phyloP scores from a whole-genome alignment of 306 rosid species.

The Glycyrrhiza uralensis region DNA sequence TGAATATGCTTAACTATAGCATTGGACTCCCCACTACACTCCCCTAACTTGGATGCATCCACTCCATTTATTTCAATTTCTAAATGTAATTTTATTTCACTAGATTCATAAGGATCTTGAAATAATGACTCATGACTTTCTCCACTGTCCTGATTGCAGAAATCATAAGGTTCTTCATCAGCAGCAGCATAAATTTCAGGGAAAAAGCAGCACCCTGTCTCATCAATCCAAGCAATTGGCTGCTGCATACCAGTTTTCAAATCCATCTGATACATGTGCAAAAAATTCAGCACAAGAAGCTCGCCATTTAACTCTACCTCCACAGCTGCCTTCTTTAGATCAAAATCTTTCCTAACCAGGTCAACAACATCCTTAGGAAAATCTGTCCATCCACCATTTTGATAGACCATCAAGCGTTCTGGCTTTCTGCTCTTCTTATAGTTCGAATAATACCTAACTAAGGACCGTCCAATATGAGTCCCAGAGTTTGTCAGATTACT shows the following conservation, averaged over 20 bases:
- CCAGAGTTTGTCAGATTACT: slow-evolving; percentile 32
- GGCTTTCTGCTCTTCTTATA: slow-evolving; percentile 70
- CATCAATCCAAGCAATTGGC: slow-evolving; percentile 94
- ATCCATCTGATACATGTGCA: slow-evolving; percentile 78
- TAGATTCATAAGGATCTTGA: slow-evolving; percentile 44
- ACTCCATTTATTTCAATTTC: slow-evolving; percentile 77
- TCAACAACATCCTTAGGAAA: slow-evolving; percentile 61
- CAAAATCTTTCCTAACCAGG: slow-evolving; percentile 55
- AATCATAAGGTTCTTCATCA: slow-evolving; percentile 29
- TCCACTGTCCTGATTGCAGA: slow-evolving; percentile 23
- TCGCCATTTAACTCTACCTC: slow-evolving; percentile 62
- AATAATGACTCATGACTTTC: slow-evolving; percentile 19
- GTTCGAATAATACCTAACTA: slow-evolving; percentile 51
- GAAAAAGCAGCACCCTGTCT: slow-evolving; percentile 74
- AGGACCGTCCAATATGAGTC: slow-evolving; percentile 32
- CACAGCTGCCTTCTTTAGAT: slow-evolving; percentile 55
- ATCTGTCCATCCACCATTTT: slow-evolving; percentile 69
- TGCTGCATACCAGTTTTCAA: slow-evolving; percentile 59
- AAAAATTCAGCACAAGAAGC: slow-evolving; percentile 63
- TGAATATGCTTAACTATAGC: slow-evolving; percentile 39
- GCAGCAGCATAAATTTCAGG: slow-evolving; percentile 59
- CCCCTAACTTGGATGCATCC: slow-evolving; percentile 43
- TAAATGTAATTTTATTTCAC: slow-evolving; percentile 63
- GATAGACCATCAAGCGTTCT: slow-evolving; percentile 66
- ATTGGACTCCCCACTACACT: slow-evolving; percentile 84